Base-by-base conservation (phyloP, 2,329 filamentous ascomycete species). In the Keithomyces neogunnii region DNA sequence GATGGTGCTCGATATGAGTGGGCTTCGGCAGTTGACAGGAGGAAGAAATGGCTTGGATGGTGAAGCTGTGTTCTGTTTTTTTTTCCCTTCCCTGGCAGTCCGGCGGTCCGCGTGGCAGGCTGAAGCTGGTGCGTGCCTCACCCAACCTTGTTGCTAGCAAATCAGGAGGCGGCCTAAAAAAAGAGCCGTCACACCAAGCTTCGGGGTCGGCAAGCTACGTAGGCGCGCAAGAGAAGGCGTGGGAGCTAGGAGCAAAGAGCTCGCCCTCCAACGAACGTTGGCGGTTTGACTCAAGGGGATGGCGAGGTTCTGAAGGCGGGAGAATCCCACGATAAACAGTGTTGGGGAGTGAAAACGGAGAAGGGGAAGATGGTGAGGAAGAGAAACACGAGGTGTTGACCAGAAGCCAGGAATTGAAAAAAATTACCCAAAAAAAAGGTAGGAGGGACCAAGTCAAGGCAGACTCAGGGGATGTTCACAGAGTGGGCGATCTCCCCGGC, bases 251-350 rank as follows among this genome's bases (percentile, higher is more conserved):
- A 35, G 6, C 6, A 35, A 7, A 11, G 6, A 35, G 33, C 33
- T 35, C 11, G 11, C 33, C 33, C 63, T 65, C 61, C 51, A 59
- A 58, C 55, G 57, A 63, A 59, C 51, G 56, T 42, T 62, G 59
- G 59, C 60, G 58, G 58, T 63, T 62, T 55, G 58, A 53, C 51
- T 44, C 51, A 56, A 53, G 50, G 52, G 33, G 45, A 35, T 35
- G 33, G 6, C 11, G 33, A 6, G 6, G 33, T 35, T 6, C 33
- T 35, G 51, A 53, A 53, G 54, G 55, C 53, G 56, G 51, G 56
- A 58, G 55, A 26, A 7, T 36, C 28, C 33, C 35, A 29, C 3
- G 28, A 39, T 33, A 32, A n/a, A 5, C 30, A 19, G 7, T 13
- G 46, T 29, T 35, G 33, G 9, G 33, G 30, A 51, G 35, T 42